Base-by-base conservation (phyloP, 1,139 yeast species). In the Yamadazyma dendronema region DNA sequence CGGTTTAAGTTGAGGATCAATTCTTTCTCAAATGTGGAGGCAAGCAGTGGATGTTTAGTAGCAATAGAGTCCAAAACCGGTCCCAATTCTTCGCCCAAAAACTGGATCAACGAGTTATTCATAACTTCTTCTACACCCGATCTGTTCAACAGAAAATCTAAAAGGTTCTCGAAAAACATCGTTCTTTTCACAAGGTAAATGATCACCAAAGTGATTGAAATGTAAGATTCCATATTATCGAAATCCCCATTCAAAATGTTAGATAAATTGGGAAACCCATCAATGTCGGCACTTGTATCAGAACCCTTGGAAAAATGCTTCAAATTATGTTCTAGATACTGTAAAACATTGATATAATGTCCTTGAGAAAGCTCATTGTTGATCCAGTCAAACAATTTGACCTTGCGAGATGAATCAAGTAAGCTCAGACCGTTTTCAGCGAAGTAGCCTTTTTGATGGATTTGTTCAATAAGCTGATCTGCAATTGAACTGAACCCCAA, bases 41-140 rank as follows among this genome's bases (percentile, higher is more conserved):
- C 21, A 4, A 28, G 30, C 6, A 42, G 22, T 2, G 37, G 27
- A 27, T 30, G 35, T 13, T 28, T 31, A 4, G 34, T 16, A 11
- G 39, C 38, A n/a, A 61, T 37, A 12, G 52, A 45, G 34, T 62
- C 69, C 16, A 65, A 43, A 13, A 65, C 36, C 0, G 69, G 69
- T 30, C 61, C 43, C 38, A 65, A 41, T 21, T 59, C 56, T 30
- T 56, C 56, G 12, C 59, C 48, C 24, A 65, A 45, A 34, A 49
- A 59, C 13, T 50, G 49, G 22, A 60, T 46, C 25, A 48, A 35
- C 23, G 41, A 40, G 26, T 43, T 50, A 21, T 45, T 46, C 2
- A 46, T 38, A 26, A 35, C 35, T 12, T 21, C 22, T 7, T 28
- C 39, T 3, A n/a, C n/a, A 33, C 7, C 10, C n/a, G 36, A 29